Base-by-base conservation (phyloP, 129 eudicot species). In the Chrysanthemum makinoi region DNA sequence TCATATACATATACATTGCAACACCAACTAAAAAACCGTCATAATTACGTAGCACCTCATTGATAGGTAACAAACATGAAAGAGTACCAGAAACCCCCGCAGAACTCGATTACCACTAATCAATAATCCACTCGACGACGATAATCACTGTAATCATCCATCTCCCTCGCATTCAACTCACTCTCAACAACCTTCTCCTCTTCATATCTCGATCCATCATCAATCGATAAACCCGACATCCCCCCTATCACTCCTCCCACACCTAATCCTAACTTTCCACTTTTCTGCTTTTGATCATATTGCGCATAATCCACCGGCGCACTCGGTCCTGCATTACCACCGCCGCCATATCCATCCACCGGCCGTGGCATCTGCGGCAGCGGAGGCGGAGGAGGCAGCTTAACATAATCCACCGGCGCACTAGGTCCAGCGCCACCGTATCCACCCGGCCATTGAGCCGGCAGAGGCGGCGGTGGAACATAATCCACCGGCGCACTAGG, bases 261-360 rank as follows among this genome's bases (percentile, higher is more conserved):
- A 52, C 17, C 57, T 15, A 19, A 61, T 46, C 65, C 65, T 5
- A 60, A 11, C 57, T 52, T 52, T 14, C 57, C 57, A 12, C 17
- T 16, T 52, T 52, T 52, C 57, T 52, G 57, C 66, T 62, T 62
- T 48, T 62, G 66, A 13, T 62, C 66, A 30, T 22, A 62, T 2
- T 52, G 57, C 10, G 10, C 46, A 39, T 39, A 39, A 39, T 39
- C 46, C 46, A 39, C 46, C 10, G 46, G 46, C 46, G 46, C 46
- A 6, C 46, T 39, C 46, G 46, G 46, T 7, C 46, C 46, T 7
- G 46, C 46, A 7, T 9, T 9, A 39, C 10, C 46, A 39, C 46
- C 46, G 6, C 44, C 44, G 6, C 44, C 46, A 39, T 39, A 39
- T 39, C 46, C 46, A 39, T 39, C 46, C 10, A 7, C 46, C 2